These are phyloP conservation scores for Didymella segeticola DNA, from an alignment of 2,329 filamentous ascomycete genomes.

Conservation along the genomic window DNA sequence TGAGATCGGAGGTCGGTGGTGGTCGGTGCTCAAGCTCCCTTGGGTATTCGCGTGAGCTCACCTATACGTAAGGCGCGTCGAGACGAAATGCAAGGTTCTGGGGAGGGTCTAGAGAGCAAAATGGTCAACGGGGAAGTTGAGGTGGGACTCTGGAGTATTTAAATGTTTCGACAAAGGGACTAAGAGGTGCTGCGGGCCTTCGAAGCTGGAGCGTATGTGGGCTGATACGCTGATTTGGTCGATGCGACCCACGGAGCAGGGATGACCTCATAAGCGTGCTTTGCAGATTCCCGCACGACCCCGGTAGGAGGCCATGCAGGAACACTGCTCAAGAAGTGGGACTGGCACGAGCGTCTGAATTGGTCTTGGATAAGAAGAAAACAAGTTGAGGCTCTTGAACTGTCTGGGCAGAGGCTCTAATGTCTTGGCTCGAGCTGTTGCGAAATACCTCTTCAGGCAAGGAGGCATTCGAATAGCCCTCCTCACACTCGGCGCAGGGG, in stretches of 20 bases:
- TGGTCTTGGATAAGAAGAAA: background rate
- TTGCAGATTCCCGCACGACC: constrained; percentile 9
- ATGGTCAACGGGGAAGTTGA: constrained; percentile 6
- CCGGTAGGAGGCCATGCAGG: constrained; percentile 6
- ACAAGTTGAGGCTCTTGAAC: constrained; percentile 9
- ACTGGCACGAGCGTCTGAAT: background rate
- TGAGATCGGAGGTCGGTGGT: constrained; percentile 13
- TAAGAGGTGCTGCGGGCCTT: constrained; percentile 8
- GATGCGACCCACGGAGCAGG: constrained; percentile 15
- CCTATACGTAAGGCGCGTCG: constrained; percentile 11
- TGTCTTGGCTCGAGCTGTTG: background rate
- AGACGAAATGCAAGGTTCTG: background rate
- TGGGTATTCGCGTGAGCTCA: constrained; percentile 13
- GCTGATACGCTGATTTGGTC: constrained; percentile 16
- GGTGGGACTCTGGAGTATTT: constrained; percentile 18
- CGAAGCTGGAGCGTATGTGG: constrained; percentile 16
- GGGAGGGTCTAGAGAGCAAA: background rate
- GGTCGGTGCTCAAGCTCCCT: constrained; percentile 15
- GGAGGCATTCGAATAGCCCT: background rate
- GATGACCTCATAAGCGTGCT: constrained; percentile 13
- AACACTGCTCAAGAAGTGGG: constrained; percentile 11
- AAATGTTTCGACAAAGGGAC: constrained; percentile 11
- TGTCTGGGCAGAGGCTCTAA: constrained; percentile 3
- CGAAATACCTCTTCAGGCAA: background rate
- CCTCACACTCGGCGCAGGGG: no score